These are phyloP conservation scores for Candida insectorum DNA, from an alignment of 805 yeast species.

Conservation along the genomic window DNA sequence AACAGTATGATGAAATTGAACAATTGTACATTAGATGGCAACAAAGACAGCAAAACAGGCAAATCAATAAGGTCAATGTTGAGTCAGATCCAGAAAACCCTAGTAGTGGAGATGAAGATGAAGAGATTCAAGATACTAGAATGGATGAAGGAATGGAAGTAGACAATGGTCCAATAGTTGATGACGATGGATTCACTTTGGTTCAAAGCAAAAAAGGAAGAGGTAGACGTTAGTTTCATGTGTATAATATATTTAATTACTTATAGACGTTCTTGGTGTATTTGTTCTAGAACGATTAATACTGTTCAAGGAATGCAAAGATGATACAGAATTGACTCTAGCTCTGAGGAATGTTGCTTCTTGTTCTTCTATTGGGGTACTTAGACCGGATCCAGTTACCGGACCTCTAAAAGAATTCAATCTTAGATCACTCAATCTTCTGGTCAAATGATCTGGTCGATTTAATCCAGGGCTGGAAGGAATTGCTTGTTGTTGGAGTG, in stretches of 20 bases:
- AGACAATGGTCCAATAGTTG: conserved; percentile 64
- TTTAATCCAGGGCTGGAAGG: conserved; percentile 38
- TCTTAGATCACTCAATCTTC: conserved; percentile 46
- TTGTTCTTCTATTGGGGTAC: conserved; percentile 30
- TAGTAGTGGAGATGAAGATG: conserved; percentile 49
- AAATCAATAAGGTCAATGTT: conserved; percentile 38
- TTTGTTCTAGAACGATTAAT: conserved; percentile 33
- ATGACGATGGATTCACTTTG: conserved; percentile 92
- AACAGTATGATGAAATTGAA: conserved; percentile 56
- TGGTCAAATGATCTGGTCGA: conserved; percentile 46
- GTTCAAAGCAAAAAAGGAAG: conserved; percentile 68
- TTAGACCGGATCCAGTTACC: conserved; percentile 17
- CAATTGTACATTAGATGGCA: conserved; percentile 57
- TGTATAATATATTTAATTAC: conserved; percentile 10
- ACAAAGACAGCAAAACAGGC: conserved; percentile 42
- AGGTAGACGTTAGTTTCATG: conserved; percentile 11
- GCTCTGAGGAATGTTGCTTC: conserved; percentile 16
- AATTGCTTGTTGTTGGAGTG: conserved; percentile 10
- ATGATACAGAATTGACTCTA: conserved; percentile 29
- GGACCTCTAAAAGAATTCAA: conserved; percentile 26
- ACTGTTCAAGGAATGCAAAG: conserved; percentile 39
- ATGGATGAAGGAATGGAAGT: conserved; percentile 31
- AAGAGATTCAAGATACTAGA: conserved; percentile 12
- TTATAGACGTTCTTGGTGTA: conserved; percentile 34
- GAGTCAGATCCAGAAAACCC: conserved; percentile 64